These are phyloP conservation scores for Saccharomycopsis amapae DNA, from an alignment of 805 yeast genomes.

Conservation along the genomic window DNA sequence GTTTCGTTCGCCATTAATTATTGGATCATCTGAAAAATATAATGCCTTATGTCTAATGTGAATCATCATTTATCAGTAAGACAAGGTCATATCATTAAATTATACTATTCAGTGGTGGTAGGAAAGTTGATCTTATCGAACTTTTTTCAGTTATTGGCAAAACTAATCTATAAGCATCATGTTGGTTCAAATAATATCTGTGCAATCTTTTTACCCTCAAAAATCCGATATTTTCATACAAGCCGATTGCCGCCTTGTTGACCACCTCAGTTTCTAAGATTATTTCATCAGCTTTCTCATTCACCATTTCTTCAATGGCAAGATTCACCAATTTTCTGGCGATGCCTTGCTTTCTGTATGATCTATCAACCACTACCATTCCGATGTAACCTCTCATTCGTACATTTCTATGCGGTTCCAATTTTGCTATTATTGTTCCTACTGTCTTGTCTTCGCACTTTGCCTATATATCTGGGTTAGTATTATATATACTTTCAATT, in stretches of 20 bases:
- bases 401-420: conserved; percentile 66
- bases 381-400: conserved; percentile 89
- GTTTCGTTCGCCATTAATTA: not conserved
- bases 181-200: conserved; percentile 84
- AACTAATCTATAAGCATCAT: conserved; percentile 85
- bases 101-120: conserved; percentile 26
- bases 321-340: conserved; percentile 64
- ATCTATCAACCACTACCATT: conserved; percentile 80
- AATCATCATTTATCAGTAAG: too few species aligned
- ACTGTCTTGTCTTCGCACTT: conserved; percentile 35
- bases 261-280: conserved; percentile 87
- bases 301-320: conserved; percentile 58
- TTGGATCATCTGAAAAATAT: too few species aligned
- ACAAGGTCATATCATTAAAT: not conserved
- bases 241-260: conserved; percentile 58
- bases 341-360: conserved; percentile 70
- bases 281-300: conserved; percentile 75
- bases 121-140: conserved; percentile 47
- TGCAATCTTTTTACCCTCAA: conserved; percentile 66
- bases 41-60: too few species aligned
- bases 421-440: conserved; percentile 84
- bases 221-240: conserved; percentile 75
- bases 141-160: conserved; percentile 67
- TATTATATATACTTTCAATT: not conserved
- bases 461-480: conserved; percentile 6